phyloP scores from a whole-genome alignment of 345 rosid species.

The Eucalyptus tenuipes region DNA sequence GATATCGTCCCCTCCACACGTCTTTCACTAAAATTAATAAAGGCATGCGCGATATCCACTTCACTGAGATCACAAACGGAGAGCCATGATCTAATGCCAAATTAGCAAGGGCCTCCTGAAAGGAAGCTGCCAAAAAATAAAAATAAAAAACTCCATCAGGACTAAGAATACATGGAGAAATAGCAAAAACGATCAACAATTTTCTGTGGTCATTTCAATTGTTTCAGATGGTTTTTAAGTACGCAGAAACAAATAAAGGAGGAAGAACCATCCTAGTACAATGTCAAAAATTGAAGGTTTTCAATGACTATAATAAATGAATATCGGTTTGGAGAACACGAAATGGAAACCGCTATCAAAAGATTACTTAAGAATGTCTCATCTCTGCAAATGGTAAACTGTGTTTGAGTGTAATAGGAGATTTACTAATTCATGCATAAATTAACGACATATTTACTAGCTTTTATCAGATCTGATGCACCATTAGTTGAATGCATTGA shows the following conservation, averaged over 20 bases:
- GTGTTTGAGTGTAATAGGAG: not conserved
- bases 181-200: not conserved
- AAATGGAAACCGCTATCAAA: not conserved
- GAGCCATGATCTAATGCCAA: not conserved
- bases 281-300: not conserved
- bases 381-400: not conserved
- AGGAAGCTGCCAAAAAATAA: not conserved
- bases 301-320: no score
- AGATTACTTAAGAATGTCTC: not conserved
- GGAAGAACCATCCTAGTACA: not conserved
- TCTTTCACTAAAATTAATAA: no score
- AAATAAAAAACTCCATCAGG: not conserved
- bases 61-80: not conserved
- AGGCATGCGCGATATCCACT: not conserved
- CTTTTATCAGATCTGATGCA: not conserved
- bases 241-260: not conserved
- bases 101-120: not conserved
- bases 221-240: not conserved
- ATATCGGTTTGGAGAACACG: not conserved
- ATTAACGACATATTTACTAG: not conserved
- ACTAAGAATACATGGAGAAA: not conserved
- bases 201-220: not conserved
- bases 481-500: no score
- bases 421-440: no score
- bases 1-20: not conserved